Conservation (phyloP, 2,329 filamentous ascomycete genomes). For the Calonectria multiphialidica region DNA sequence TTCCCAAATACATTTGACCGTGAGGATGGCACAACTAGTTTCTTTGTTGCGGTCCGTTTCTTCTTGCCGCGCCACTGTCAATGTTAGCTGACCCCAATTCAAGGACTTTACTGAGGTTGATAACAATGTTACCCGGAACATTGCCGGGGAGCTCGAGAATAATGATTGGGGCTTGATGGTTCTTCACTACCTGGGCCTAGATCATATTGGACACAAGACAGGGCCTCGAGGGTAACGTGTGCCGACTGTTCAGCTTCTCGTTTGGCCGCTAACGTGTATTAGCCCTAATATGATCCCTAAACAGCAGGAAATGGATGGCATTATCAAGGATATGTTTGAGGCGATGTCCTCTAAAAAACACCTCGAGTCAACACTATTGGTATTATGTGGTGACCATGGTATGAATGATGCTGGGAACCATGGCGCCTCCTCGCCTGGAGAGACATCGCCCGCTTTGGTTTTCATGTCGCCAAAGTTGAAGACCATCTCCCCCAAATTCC, state of each 20-base stretch:
- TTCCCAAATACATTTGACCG: constrained; percentile 91
- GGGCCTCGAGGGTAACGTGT: constrained; percentile 79
- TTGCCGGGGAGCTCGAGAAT: constrained; percentile 79
- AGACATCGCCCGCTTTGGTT: constrained; percentile 92
- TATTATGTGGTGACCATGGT: constrained; percentile 95
- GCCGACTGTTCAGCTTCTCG: neutral
- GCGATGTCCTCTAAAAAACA: constrained; percentile 79
- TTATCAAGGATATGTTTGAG: constrained; percentile 81
- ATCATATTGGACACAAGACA: constrained; percentile 97
- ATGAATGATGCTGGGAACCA: constrained; percentile 99
- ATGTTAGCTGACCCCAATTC: constrained; percentile 7
- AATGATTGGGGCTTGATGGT: constrained; percentile 94
- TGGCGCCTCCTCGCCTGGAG: constrained; percentile 91
- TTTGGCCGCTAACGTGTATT: constrained; percentile 16
- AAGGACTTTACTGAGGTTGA: constrained; percentile 99
- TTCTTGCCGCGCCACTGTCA: neutral
- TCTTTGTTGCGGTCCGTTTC: constrained; percentile 92
- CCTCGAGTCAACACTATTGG: constrained; percentile 82
- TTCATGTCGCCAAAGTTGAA: constrained; percentile 90
- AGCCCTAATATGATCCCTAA: constrained; percentile 94
- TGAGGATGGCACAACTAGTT: constrained; percentile 93
- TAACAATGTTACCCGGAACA: constrained; percentile 94
- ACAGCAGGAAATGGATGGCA: constrained; percentile 91
- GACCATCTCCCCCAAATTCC: constrained; percentile 57
- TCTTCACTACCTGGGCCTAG: constrained; percentile 93